Percentiles rank a stretch among this genome's conserved stretches.
These are phyloP conservation scores for Cenchrus purpureus DNA, from an alignment of 176 grass and related monocot species.

Conservation along the genomic window DNA sequence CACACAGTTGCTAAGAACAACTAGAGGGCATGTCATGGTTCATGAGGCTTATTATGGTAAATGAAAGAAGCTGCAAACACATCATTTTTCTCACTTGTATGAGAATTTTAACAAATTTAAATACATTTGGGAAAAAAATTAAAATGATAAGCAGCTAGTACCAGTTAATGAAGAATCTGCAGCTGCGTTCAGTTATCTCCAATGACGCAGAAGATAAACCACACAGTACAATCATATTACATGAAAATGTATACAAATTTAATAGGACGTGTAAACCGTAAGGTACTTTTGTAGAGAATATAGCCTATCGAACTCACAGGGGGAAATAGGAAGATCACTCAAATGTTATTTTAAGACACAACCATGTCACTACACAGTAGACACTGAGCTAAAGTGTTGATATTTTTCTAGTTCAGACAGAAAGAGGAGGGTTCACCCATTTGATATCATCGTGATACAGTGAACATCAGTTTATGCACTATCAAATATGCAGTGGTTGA, in stretches of 20 bases:
- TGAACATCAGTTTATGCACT: not conserved
- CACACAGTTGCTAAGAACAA: not conserved
- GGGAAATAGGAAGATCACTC: not conserved
- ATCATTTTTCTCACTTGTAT: not conserved
- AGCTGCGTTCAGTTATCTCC: conserved; percentile 66
- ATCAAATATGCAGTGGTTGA: not conserved
- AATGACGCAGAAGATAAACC: conserved; percentile 89
- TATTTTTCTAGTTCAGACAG: not conserved
- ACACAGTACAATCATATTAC: conserved; percentile 32
- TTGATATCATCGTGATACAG: not conserved
- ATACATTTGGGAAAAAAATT: not conserved
- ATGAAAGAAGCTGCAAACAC: conserved; percentile 11
- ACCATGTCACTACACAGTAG: not conserved
- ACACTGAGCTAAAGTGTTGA: not conserved
- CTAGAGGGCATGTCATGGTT: not conserved
- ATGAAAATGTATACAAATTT: not conserved
- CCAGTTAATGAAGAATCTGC: conserved; percentile 60
- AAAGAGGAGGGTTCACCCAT: not conserved
- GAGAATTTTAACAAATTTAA: conserved; percentile 30
- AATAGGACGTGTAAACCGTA: not conserved
- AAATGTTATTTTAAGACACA: not conserved
- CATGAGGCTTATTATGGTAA: conserved; percentile 9
- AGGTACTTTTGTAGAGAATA: not conserved
- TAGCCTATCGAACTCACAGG: not conserved
- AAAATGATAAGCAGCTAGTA: conserved; percentile 45